Percentiles rank a stretch among this genome's conserved stretches.
phyloP scores from a whole-genome alignment of 352 stramenopile species.

The Globisporangium recalcitrans region DNA sequence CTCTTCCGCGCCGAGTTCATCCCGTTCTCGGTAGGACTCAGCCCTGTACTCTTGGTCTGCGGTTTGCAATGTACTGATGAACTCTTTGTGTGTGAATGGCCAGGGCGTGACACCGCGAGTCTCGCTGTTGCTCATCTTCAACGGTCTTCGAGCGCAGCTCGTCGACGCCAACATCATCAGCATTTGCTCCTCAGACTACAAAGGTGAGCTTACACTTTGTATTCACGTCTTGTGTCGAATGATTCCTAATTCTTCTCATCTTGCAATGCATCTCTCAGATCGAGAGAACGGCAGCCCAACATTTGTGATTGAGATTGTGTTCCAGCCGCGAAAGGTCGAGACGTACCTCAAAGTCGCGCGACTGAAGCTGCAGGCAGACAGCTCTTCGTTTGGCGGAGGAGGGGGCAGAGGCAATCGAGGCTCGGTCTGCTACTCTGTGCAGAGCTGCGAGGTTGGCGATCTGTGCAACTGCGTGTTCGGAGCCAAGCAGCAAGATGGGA shows the following conservation, averaged over 20 bases:
- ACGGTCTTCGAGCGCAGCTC: slow-evolving; percentile 43
- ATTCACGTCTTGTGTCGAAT: neutral
- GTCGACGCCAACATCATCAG: slow-evolving; percentile 44
- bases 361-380: slow-evolving; percentile 53
- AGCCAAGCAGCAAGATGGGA: slow-evolving; percentile 19
- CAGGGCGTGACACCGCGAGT: slow-evolving; percentile 55
- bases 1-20: slow-evolving; percentile 66
- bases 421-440: slow-evolving; percentile 36
- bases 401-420: slow-evolving; percentile 16
- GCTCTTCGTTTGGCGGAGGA: slow-evolving; percentile 13
- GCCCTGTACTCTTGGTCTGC: neutral
- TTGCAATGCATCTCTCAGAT: slow-evolving; percentile 25
- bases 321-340: slow-evolving; percentile 37
- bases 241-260: neutral
- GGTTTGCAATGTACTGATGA: neutral
- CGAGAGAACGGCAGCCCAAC: slow-evolving; percentile 35
- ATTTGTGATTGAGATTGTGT: slow-evolving; percentile 63
- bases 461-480: slow-evolving; percentile 48
- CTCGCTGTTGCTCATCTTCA: slow-evolving; percentile 49
- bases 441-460: slow-evolving; percentile 49
- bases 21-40: slow-evolving; percentile 50
- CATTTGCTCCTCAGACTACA: slow-evolving; percentile 57
- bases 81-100: neutral
- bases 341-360: slow-evolving; percentile 49
- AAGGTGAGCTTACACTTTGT: slow-evolving; percentile 31